Evolutionary conservation across 768 basidiomycete genomes (phyloP), one percentile per base, ranked within the genome.

Genomic region (Leucosporidium creatinivorum): DNA sequence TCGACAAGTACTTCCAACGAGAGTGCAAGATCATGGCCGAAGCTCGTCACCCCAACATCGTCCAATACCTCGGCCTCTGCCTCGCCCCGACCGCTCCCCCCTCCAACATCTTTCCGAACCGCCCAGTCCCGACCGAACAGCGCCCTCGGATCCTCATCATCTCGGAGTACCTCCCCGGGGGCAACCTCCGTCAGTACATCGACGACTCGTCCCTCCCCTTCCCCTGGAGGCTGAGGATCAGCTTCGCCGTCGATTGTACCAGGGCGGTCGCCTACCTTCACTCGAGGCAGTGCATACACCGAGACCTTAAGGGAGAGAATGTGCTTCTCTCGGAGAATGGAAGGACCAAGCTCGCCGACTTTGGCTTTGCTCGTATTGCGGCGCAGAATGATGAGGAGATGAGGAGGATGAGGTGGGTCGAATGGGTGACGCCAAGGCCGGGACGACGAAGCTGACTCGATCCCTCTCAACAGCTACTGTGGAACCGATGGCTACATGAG

Each of bases 1-100:
- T 96, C 47, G 84, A 87, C 74, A 99, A 99, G 79, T 98, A 99
- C 81, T 94, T 98, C 77, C 91, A 94, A 76, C 85, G 94, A n/a
- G 94, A 99, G 82, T 96, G 93, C 91, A 84, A 90, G 36, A 84
- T 98, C 36, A 96, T 97, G 92, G 91, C 92, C 83, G 84, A 75
- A 68, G 79, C 73, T 1, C 47, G 69, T 8, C 70, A 72, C 25
- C 70, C 70, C 30, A 69, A 72, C 36, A 64, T 73, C 44, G 92
- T 93, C 49, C 85, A 92, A 61, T 94, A 92, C 80, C 85, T 98
- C 57, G 94, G 94, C 30, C 85, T 93, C 68, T 90, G 86, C 44
- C 85, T 86, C 39, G 67, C 62, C 15, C 62, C 51, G 10, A 58
- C 63, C 2, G 50, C 65, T 23, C 52, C 54, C 0, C 1, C 19